Base-by-base conservation (phyloP, 129 eudicot species). In the Dittrichia graveolens region DNA sequence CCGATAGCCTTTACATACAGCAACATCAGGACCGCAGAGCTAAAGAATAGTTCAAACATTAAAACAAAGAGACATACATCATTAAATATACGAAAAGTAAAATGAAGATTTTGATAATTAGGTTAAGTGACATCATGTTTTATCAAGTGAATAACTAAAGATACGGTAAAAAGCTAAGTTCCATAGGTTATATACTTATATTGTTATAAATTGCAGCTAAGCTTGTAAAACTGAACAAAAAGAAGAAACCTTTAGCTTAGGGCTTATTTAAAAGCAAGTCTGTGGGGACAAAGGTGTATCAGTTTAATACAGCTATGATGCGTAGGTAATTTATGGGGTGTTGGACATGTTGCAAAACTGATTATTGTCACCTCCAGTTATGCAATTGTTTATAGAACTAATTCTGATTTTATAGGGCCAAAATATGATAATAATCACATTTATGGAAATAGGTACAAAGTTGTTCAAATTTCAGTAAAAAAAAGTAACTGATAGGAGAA, bases 1-100 rank as follows among this genome's bases (percentile, higher is more conserved):
- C 40, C 88, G 69, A 68, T 86, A 79, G 75, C 99, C 99, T 83
- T 95, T 90, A 69, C 75, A 88, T 50, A 95, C 94, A 10, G 83
- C 86, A 59, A 95, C 77, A 65, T 91, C 82, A 61, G 91, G 84
- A 72, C 88, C 94, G 68, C 76, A 65, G 52, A 82, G 75, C 99
- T 94, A 76, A 72, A 78, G n/a, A 55, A 58, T 50, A 67, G 42
- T 35, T 19, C 61, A 73, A 40, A 41, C n/a, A 63, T 38, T 56
- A 71, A 12, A 18, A 38, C 67, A 16, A 45, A 12, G 8, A 53
- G 46, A 44, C 18, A 43, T 6, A 47, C 9, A 56, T 57, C 3
- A 41, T 52, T 24, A 49, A 47, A 3, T 14, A 47, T 34, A 45
- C 34, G 37, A 48, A 6, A 65, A 48, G 8, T 24, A 24, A 24